phyloP scores from a whole-genome alignment of 768 basidiomycete species.

The Panus rudis region DNA sequence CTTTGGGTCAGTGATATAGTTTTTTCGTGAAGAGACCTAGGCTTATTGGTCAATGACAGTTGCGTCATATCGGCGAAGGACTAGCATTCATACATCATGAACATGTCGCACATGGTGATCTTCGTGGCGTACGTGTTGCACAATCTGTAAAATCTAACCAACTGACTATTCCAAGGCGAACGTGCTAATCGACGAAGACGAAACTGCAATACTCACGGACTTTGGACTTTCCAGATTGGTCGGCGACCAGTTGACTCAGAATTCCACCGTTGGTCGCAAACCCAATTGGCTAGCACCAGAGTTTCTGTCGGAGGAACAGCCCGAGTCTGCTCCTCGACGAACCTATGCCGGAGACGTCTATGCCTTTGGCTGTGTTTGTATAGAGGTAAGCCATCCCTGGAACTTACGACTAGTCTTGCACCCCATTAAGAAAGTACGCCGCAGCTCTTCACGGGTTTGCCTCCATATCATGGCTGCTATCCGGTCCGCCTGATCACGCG shows the following conservation, averaged over 20 bases:
- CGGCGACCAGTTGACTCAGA: not conserved
- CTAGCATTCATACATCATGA: slow-evolving; percentile 1
- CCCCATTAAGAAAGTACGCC: too few relatives aligned
- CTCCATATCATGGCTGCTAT: too few relatives aligned
- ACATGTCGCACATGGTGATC: slow-evolving; percentile 1
- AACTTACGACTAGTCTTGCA: too few relatives aligned
- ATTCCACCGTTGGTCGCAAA: not conserved
- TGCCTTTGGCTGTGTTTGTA: slow-evolving; percentile 4
- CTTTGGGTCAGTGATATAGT: not conserved
- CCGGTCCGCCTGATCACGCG: too few relatives aligned
- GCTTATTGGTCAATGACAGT: not conserved
- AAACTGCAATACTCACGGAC: not conserved
- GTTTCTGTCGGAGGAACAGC: not conserved
- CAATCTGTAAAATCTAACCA: too few relatives aligned
- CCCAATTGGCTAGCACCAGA: slow-evolving; percentile 2
- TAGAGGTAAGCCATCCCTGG: slow-evolving; percentile 2
- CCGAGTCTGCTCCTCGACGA: not conserved
- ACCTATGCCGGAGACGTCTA: slow-evolving; percentile 1
- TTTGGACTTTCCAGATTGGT: slow-evolving; percentile 1
- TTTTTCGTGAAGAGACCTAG: not conserved
- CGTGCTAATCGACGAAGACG: not conserved
- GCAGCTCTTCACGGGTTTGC: too few relatives aligned
- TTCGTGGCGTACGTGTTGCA: not conserved
- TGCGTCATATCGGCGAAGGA: not conserved
- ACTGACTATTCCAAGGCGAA: slow-evolving; percentile 2